Conservation (phyloP, 116 monocot genomes). For the Papilionanthe hybrid region DNA sequence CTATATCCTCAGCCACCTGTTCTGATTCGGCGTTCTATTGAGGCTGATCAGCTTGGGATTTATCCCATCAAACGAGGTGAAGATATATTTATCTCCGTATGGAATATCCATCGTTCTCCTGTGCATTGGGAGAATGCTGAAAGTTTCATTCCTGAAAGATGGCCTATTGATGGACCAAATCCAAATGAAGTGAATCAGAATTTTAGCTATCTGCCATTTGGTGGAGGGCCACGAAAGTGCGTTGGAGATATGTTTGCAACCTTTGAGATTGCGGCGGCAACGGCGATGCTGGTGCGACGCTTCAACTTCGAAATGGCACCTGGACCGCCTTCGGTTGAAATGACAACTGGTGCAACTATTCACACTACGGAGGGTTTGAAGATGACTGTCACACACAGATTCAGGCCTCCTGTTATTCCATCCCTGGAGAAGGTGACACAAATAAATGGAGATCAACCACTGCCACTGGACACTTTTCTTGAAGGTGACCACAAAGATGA, state of each 20-base stretch:
- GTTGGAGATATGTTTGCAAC: too few species aligned
- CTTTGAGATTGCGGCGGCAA: conserved; percentile 66
- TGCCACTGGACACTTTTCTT: background rate
- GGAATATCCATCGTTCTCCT: conserved; percentile 79
- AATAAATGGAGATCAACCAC: background rate
- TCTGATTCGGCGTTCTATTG: conserved; percentile 81
- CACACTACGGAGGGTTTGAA: conserved; percentile 84
- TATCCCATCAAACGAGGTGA: conserved; percentile 81
- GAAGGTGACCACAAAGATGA: conserved; percentile 33
- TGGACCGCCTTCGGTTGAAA: conserved; percentile 79
- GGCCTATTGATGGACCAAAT: conserved; percentile 96
- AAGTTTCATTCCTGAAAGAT: conserved; percentile 89
- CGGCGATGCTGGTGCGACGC: conserved; percentile 79
- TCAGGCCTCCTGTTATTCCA: conserved; percentile 49
- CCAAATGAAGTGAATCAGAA: conserved; percentile 93
- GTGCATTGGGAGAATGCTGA: conserved; percentile 79
- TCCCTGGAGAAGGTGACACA: conserved; percentile 22
- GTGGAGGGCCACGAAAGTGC: too few species aligned
- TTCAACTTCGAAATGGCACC: conserved; percentile 85
- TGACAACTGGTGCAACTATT: conserved; percentile 97
- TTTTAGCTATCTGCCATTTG: too few species aligned
- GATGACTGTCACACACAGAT: conserved; percentile 69
- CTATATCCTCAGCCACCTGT: conserved; percentile 97
- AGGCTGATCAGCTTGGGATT: conserved; percentile 77
- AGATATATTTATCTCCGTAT: conserved; percentile 96